Evolutionary conservation across 2,329 filamentous ascomycete genomes (phyloP), one percentile per base, ranked within the genome.

Genomic region (Colletotrichum godetiae): DNA sequence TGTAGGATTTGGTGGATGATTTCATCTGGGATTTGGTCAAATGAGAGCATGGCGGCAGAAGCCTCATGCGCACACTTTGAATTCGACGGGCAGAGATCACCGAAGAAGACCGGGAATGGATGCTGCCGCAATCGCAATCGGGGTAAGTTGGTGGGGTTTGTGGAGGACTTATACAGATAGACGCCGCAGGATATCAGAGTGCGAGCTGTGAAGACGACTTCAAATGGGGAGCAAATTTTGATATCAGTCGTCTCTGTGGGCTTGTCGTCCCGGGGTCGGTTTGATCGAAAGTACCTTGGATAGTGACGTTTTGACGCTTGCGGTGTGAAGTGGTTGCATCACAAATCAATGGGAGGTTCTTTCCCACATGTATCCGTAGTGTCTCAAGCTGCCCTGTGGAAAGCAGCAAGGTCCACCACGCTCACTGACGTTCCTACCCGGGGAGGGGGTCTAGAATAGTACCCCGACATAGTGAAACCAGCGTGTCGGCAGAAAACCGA

Each of bases 1-100:
- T 88, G 87, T 76, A 98, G 88, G 76, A 98, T 93, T 66, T 92
- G 89, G 80, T 94, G 91, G 78, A 98, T 88, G 75, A 98, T 90
- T 85, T 99, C 97, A 82, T 96, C 93, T 53, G 95, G 95, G 46
- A 97, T 86, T 67, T 80, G 77, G 52, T 84, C 80, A 68, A 90
- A 78, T 49, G 82, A 82, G 12, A 79, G 60, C 81, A 82, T 82
- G 63, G 74, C 55, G 63, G 61, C 71, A 46, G 52, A 68, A 29
- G 49, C 35, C 35, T 49, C 27, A 27, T 33, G 56, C n/a, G 19
- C 24, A 15, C 33, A 60, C 55, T 13, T 13, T 27, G 62, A 60
- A 56, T 3, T 13, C 31, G 33, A 56, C n/a, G n/a, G 42, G 37
- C 19, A 42, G 19, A 42, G 37, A 19, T 19, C 37, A 42, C 37